Percentiles rank a stretch among this genome's conserved stretches.
Evolutionary conservation across 805 yeast genomes (phyloP).

Genomic region (Myxozyma neglecta): DNA sequence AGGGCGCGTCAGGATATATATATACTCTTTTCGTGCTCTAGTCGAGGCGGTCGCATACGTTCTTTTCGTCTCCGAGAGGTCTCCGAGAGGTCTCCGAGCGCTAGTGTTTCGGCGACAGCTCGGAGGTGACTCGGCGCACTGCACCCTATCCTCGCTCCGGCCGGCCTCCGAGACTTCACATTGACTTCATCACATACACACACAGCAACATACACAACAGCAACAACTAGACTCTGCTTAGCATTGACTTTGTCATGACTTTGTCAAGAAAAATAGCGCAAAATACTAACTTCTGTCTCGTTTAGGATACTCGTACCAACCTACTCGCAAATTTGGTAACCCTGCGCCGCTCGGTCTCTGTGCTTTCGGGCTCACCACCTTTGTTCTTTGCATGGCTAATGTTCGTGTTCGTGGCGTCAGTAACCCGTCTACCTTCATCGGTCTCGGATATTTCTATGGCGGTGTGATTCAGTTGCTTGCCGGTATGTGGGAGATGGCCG

Average conservation of each 20-base stretch:
- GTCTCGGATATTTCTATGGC: constrained; percentile 62
- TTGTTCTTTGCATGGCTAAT: constrained; percentile 57
- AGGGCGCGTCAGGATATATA: too few species aligned
- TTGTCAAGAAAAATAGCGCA: background rate
- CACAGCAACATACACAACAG: too few species aligned
- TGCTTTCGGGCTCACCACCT: constrained; percentile 64
- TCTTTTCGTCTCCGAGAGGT: background rate
- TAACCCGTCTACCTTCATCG: constrained; percentile 55
- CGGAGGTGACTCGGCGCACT: background rate
- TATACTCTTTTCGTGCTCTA: background rate
- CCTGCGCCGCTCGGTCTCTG: constrained; percentile 66
- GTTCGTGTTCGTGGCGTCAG: constrained; percentile 55
- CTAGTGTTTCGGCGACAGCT: background rate
- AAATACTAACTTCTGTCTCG: background rate
- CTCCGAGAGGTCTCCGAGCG: background rate
- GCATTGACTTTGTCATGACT: background rate
- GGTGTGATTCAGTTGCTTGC: constrained; percentile 61
- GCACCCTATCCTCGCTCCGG: background rate
- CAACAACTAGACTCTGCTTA: background rate
- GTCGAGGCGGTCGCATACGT: background rate
- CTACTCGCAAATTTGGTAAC: constrained; percentile 61
- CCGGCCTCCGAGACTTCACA: background rate
- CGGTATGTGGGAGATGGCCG: constrained; percentile 65
- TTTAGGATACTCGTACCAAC: constrained; percentile 35
- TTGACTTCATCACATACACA: background rate